Conservation (phyloP, 2,329 filamentous ascomycete species). For the Penicillium sp. region DNA sequence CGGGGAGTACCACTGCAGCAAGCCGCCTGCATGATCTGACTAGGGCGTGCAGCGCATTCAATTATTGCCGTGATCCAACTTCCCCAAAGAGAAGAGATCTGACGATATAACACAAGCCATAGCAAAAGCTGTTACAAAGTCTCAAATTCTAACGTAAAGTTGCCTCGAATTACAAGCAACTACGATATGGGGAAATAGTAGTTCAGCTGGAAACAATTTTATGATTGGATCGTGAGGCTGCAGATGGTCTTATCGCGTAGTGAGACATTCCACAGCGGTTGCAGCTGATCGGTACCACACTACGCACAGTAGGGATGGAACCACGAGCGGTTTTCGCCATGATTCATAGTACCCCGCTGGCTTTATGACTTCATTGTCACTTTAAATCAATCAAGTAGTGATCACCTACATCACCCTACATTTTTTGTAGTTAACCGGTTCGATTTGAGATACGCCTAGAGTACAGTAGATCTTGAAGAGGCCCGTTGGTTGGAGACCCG, state of each 20-base stretch:
- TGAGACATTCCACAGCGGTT: background rate
- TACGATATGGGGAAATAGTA: background rate
- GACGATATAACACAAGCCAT: background rate
- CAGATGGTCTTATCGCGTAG: background rate
- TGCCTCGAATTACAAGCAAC: background rate
- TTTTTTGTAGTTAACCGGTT: too few species aligned
- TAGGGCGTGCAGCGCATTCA: constrained; percentile 3
- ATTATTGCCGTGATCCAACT: background rate
- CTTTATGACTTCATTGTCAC: too few species aligned
- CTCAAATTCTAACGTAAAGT: background rate
- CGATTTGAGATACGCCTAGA: too few species aligned
- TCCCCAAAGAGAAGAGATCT: too few species aligned
- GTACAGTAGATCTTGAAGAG: too few species aligned
- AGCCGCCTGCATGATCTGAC: constrained; percentile 22
- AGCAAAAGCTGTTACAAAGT: background rate
- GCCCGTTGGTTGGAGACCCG: too few species aligned
- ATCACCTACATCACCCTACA: too few species aligned
- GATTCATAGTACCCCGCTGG: too few species aligned
- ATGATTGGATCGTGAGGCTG: background rate
- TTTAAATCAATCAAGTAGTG: too few species aligned
- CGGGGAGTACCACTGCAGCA: constrained; percentile 17
- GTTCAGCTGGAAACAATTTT: background rate
- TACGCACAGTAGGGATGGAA: too few species aligned
- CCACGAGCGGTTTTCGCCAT: too few species aligned
- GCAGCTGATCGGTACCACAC: too few species aligned